Conservation (phyloP, 2,329 filamentous ascomycete species). For the Lomentospora prolificans region DNA sequence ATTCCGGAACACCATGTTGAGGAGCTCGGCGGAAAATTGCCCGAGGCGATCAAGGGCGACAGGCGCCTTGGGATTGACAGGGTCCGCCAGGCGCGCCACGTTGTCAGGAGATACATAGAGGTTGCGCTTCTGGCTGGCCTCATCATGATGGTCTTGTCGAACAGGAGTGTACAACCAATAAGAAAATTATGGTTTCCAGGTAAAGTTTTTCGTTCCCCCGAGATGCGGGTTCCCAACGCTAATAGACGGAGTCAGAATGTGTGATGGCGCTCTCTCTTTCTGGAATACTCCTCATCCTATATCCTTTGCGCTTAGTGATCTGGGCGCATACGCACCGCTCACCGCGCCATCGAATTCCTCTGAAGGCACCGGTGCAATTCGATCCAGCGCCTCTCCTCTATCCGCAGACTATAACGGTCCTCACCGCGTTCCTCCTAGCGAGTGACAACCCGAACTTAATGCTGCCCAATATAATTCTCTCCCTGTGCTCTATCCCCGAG, state of each 20-base stretch:
- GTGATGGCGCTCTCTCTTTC: slow-evolving; percentile 28
- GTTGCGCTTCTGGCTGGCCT: slow-evolving; percentile 39
- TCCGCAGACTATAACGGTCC: slow-evolving; percentile 63
- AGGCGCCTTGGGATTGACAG: slow-evolving; percentile 14
- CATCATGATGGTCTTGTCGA: slow-evolving; percentile 36
- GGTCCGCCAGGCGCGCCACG: slow-evolving; percentile 35
- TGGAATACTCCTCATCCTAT: slow-evolving; percentile 34
- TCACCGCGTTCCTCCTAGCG: slow-evolving; percentile 67
- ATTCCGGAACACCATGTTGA: slow-evolving; percentile 31
- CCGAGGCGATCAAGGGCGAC: slow-evolving; percentile 12
- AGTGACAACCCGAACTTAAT: slow-evolving; percentile 50
- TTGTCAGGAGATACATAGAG: slow-evolving; percentile 44
- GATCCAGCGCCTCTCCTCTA: slow-evolving; percentile 90
- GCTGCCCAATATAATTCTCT: slow-evolving; percentile 72
- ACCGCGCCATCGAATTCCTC: slow-evolving; percentile 27
- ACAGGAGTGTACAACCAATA: slow-evolving; percentile 35
- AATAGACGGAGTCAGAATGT: slow-evolving; percentile 26
- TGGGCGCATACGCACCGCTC: slow-evolving; percentile 34
- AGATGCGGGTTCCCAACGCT: too few species aligned
- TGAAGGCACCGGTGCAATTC: slow-evolving; percentile 63
- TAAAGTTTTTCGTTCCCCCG: slow-evolving; percentile 22
- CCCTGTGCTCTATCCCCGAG: slow-evolving; percentile 66
- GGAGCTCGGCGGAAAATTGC: slow-evolving; percentile 14
- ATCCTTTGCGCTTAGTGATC: slow-evolving; percentile 48
- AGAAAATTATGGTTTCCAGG: slow-evolving; percentile 39